phyloP scores from a whole-genome alignment of 345 rosid species.

The Murraya paniculata region DNA sequence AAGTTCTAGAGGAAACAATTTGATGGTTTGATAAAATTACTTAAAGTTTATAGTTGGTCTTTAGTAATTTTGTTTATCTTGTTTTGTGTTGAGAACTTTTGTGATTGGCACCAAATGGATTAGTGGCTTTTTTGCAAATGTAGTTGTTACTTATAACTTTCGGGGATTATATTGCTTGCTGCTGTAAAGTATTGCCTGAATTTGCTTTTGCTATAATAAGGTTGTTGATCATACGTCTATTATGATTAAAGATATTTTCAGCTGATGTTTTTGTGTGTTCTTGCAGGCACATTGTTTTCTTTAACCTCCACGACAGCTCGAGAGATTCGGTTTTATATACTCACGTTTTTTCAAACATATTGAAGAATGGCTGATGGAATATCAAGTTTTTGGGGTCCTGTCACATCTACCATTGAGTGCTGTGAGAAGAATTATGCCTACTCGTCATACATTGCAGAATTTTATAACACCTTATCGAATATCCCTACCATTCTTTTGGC shows the following conservation, averaged over 20 bases:
- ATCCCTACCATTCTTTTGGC: slow-evolving; percentile 76
- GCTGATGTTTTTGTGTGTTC: not conserved
- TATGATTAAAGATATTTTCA: not conserved
- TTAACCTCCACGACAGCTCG: not conserved
- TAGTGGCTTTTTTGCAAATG: not conserved
- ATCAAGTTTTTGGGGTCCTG: slow-evolving; percentile 94
- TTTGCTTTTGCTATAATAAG: not conserved
- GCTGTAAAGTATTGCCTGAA: not conserved
- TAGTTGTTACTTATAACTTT: not conserved
- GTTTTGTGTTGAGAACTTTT: not conserved
- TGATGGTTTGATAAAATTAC: not conserved
- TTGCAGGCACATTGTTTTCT: slow-evolving; percentile 9
- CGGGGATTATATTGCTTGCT: not conserved
- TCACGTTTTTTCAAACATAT: not conserved
- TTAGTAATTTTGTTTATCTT: not conserved
- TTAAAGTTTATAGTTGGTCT: not conserved
- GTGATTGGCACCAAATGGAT: not conserved
- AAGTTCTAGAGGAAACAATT: too few relatives aligned
- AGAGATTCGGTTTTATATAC: not conserved
- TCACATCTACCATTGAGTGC: slow-evolving; percentile 71
- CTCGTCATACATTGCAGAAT: slow-evolving; percentile 87
- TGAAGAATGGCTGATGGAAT: slow-evolving; percentile 67
- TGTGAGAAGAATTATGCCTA: slow-evolving; percentile 79
- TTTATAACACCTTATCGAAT: slow-evolving; percentile 79
- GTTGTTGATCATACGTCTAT: not conserved